These are phyloP conservation scores for Sporormia fimetaria DNA, from an alignment of 495 filamentous ascomycete genomes.

Conservation along the genomic window DNA sequence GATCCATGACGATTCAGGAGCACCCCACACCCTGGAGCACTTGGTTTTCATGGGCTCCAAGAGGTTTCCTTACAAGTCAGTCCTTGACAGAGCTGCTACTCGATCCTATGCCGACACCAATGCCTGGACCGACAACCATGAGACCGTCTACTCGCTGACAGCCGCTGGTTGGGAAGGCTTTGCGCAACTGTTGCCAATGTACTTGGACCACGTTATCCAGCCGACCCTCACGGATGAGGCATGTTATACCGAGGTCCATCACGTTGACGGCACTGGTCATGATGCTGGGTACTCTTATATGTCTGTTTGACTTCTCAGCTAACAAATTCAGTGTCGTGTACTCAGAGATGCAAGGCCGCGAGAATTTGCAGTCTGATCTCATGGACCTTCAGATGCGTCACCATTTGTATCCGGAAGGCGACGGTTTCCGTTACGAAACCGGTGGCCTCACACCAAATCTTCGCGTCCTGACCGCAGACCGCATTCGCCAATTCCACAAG, in stretches of 20 bases:
- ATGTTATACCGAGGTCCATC: constrained; percentile 93
- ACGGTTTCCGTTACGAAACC: constrained; percentile 93
- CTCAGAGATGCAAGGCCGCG: constrained; percentile 95
- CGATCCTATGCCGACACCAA: constrained; percentile 90
- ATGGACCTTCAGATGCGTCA: constrained; percentile 71
- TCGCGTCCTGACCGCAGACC: constrained; percentile 70
- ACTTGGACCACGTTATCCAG: constrained; percentile 86
- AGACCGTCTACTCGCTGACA: constrained; percentile 92
- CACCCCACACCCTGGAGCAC: constrained; percentile 94
- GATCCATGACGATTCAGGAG: constrained; percentile 91
- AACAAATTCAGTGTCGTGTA: constrained; percentile 62
- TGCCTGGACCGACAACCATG: constrained; percentile 89
- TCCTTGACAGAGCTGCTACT: constrained; percentile 86
- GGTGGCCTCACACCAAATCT: constrained; percentile 93
- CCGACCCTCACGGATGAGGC: constrained; percentile 86
- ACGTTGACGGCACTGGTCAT: constrained; percentile 82
- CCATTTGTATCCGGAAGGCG: constrained; percentile 73
- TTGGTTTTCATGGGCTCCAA: constrained; percentile 96
- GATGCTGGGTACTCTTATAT: constrained; percentile 52
- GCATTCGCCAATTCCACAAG: constrained; percentile 83
- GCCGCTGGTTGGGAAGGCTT: constrained; percentile 96
- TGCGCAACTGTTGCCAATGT: constrained; percentile 82
- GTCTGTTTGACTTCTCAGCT: constrained; percentile 3
- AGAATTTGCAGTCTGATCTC: constrained; percentile 70
- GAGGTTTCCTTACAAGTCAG: constrained; percentile 84